Percentiles rank a stretch among this genome's conserved stretches.
Evolutionary conservation across 768 basidiomycete species (phyloP).

Genomic region (Cystofilobasidium capitatum): DNA sequence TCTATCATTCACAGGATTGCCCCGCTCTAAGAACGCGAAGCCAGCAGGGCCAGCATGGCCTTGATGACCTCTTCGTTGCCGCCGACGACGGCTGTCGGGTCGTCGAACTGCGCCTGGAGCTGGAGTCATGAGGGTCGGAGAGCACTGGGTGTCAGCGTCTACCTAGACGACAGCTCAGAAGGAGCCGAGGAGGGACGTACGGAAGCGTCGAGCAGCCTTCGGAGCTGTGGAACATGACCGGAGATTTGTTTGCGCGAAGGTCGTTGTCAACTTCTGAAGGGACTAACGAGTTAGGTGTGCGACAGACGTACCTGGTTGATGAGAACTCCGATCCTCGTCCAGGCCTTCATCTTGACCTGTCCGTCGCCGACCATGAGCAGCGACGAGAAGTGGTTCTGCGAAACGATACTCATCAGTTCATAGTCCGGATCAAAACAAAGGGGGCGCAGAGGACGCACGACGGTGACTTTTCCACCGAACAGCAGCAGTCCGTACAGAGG

Average conservation of each 20-base stretch:
- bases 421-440: neutral
- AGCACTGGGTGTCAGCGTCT: neutral
- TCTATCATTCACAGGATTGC: too few species aligned
- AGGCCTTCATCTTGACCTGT: constrained; percentile 59
- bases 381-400: constrained; percentile 5
- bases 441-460: constrained; percentile 51
- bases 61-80: constrained; percentile 49
- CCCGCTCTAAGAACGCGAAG: neutral
- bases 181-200: neutral
- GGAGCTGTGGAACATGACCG: constrained; percentile 37
- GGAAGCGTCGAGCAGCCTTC: constrained; percentile 48
- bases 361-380: constrained; percentile 18
- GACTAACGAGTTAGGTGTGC: neutral
- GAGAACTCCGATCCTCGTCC: constrained; percentile 82
- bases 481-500: constrained; percentile 76
- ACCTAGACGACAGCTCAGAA: neutral
- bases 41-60: constrained; percentile 43
- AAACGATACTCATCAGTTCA: too few species aligned
- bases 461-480: constrained; percentile 67
- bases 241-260: too few species aligned
- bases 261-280: neutral
- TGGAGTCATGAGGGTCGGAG: constrained; percentile 36
- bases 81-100: constrained; percentile 48
- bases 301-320: constrained; percentile 54
- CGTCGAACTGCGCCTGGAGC: constrained; percentile 56